Percentiles rank a stretch among this genome's conserved stretches.
Evolutionary conservation across 2,329 filamentous ascomycete species (phyloP).

Genomic region (Sordariomycetes sp.): DNA sequence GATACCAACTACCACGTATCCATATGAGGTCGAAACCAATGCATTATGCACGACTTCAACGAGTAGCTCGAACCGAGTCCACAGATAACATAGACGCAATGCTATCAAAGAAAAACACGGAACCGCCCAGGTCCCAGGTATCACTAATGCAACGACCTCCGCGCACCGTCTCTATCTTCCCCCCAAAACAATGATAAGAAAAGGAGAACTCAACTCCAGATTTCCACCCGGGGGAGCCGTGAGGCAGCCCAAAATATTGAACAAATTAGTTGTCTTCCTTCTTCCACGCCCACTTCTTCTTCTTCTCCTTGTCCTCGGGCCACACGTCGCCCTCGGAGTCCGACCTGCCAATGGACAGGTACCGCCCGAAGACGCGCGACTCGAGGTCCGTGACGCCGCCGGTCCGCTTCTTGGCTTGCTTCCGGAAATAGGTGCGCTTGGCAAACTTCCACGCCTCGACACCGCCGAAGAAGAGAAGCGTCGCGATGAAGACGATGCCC

Average conservation of each 20-base stretch:
- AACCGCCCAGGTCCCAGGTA: background rate
- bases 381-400: conserved; percentile 15
- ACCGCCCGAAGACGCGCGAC: conserved; percentile 20
- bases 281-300: conserved; percentile 3
- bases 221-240: background rate
- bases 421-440: conserved; percentile 46
- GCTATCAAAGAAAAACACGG: background rate
- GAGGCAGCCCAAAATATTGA: background rate
- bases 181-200: background rate
- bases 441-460: conserved; percentile 57
- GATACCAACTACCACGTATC: background rate
- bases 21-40: background rate
- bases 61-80: background rate
- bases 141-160: background rate
- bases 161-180: background rate
- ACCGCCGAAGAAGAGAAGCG: conserved; percentile 51
- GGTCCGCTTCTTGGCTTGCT: conserved; percentile 10
- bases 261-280: background rate
- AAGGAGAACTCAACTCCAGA: too few relatives aligned
- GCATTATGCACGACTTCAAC: background rate
- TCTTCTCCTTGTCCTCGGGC: conserved; percentile 5
- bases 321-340: conserved; percentile 7
- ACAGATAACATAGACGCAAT: background rate
- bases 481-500: conserved; percentile 53
- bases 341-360: conserved; percentile 13